A percentile compares a stretch with the other conserved stretches of the same genome.
Evolutionary conservation across 1,284 basidiomycete species (phyloP).

Genomic region (Fomitopsis palustris): DNA sequence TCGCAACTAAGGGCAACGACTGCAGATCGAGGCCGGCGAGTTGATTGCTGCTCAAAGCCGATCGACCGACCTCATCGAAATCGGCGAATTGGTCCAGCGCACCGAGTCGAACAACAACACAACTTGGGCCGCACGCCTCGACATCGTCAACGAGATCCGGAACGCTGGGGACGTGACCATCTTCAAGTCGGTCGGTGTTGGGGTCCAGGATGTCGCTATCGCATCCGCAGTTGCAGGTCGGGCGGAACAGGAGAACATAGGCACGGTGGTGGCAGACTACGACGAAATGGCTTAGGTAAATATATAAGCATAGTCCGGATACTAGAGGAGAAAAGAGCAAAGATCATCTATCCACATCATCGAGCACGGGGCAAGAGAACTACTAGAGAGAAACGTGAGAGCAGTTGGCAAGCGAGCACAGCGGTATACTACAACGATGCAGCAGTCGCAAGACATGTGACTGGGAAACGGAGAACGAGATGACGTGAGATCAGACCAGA

Average conservation of each 20-base stretch:
- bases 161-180: slow-evolving; percentile 51
- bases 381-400: neutral
- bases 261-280: slow-evolving; percentile 36
- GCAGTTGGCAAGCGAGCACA: slow-evolving; percentile 1
- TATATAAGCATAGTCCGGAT: slow-evolving; percentile 3
- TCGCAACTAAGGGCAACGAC: neutral
- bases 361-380: neutral
- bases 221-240: slow-evolving; percentile 41
- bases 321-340: neutral
- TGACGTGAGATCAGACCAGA: neutral
- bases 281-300: slow-evolving; percentile 21
- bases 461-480: neutral
- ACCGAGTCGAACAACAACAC: slow-evolving; percentile 8
- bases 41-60: slow-evolving; percentile 51
- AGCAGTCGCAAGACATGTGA: neutral
- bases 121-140: slow-evolving; percentile 13
- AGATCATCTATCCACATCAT: neutral
- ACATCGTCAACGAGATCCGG: slow-evolving; percentile 29
- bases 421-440: neutral
- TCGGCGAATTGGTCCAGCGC: slow-evolving; percentile 52
- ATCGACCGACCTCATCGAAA: slow-evolving; percentile 44
- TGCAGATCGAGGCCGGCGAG: slow-evolving; percentile 70
- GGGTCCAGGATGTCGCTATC: slow-evolving; percentile 74
- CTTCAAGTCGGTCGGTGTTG: slow-evolving; percentile 78
- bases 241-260: slow-evolving; percentile 36